Percentiles rank a stretch among this genome's conserved stretches.
phyloP scores from a whole-genome alignment of 116 monocot genomes.

The Trichopus zeylanicus region DNA sequence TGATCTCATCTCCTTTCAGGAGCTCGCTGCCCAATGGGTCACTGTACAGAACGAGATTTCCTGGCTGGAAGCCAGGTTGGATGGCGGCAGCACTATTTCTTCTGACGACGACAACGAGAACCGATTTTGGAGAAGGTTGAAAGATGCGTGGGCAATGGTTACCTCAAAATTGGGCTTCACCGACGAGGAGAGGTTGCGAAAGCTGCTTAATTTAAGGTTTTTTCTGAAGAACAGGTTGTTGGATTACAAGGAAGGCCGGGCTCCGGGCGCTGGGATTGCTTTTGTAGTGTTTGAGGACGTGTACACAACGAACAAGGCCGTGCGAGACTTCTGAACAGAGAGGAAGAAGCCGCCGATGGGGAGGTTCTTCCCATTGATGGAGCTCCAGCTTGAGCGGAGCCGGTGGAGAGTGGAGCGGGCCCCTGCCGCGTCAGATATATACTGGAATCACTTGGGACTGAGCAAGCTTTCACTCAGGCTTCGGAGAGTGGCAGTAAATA shows the following conservation, averaged over 20 bases:
- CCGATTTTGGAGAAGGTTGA: slow-evolving; percentile 20
- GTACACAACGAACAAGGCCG: slow-evolving; percentile 80
- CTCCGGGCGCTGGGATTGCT: slow-evolving; percentile 79
- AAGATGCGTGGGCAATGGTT: slow-evolving; percentile 21
- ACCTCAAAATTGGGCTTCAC: slow-evolving; percentile 50
- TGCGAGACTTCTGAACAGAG: slow-evolving; percentile 71
- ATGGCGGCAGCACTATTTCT: slow-evolving; percentile 10
- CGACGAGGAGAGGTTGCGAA: slow-evolving; percentile 67
- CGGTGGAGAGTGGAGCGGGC: slow-evolving; percentile 90
- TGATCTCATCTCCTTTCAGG: slow-evolving; percentile 62
- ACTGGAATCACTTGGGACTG: slow-evolving; percentile 93
- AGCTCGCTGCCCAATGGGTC: slow-evolving; percentile 40
- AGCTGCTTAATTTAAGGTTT: slow-evolving; percentile 46
- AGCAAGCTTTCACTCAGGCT: slow-evolving; percentile 61
- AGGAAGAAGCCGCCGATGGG: slow-evolving; percentile 69
- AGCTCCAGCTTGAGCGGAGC: slow-evolving; percentile 78
- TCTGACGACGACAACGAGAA: slow-evolving; percentile 2
- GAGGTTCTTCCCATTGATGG: slow-evolving; percentile 83
- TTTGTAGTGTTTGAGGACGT: slow-evolving; percentile 95
- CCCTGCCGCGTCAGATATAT: slow-evolving; percentile 85
- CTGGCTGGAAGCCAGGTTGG: slow-evolving; percentile 52
- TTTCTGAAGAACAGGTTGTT: slow-evolving; percentile 41
- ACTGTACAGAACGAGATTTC: slow-evolving; percentile 58
- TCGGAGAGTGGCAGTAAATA: slow-evolving; percentile 70
- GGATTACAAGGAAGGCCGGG: slow-evolving; percentile 75